Evolutionary conservation across 148 eudicot genomes (phyloP).

Genomic region (Fagopyrum tataricum): DNA sequence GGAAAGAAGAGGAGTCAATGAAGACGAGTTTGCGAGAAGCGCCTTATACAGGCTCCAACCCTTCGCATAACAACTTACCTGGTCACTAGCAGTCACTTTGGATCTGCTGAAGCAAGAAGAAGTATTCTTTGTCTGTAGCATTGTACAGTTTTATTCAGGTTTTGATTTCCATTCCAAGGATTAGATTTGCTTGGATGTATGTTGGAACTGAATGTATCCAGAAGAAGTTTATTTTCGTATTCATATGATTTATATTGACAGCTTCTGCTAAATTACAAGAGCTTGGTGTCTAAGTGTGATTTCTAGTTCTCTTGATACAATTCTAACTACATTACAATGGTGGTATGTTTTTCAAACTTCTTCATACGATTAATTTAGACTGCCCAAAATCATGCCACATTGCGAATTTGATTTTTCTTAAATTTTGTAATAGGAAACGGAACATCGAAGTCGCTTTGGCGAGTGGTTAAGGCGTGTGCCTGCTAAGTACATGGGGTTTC

Average conservation of each 20-base stretch:
- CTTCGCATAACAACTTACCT: slow-evolving; percentile 15
- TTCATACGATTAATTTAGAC: not conserved
- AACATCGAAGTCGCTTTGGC: slow-evolving; percentile 99
- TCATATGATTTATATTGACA: not conserved
- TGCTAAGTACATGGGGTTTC: slow-evolving; percentile 99
- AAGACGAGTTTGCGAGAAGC: slow-evolving; percentile 8
- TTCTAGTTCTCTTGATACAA: not conserved
- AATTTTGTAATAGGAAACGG: too few relatives aligned
- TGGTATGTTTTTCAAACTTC: not conserved
- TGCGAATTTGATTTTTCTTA: too few relatives aligned
- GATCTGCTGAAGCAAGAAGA: not conserved
- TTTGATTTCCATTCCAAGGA: not conserved
- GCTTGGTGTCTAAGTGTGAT: not conserved
- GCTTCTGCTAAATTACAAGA: not conserved
- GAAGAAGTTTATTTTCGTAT: not conserved
- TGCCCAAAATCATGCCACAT: not conserved
- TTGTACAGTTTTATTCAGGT: slow-evolving; percentile 8
- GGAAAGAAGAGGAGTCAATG: not conserved
- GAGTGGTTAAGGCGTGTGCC: slow-evolving; percentile 99
- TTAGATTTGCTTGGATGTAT: not conserved
- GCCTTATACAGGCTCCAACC: slow-evolving; percentile 12
- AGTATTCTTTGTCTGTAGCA: not conserved
- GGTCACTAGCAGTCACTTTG: slow-evolving; percentile 6
- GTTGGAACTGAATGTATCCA: not conserved
- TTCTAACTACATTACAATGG: not conserved